phyloP scores from a whole-genome alignment of 2,329 filamentous ascomycete species.

The Clathrospora elynae region DNA sequence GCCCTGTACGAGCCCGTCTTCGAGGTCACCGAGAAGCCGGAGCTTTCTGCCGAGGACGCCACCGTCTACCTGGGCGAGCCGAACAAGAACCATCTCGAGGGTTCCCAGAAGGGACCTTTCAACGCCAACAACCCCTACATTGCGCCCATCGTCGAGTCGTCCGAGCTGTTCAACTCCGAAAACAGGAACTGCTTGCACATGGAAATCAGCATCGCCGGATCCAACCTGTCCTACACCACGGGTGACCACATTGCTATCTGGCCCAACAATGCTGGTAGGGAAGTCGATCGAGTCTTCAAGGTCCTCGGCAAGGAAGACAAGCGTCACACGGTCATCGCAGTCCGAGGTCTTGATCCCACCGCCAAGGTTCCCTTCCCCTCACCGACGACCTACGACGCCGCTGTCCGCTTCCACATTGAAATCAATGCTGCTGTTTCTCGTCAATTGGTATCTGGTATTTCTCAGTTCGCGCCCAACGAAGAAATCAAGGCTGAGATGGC shows the following conservation, averaged over 20 bases:
- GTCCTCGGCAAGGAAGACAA: constrained; percentile 77
- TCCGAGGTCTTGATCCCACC: constrained; percentile 91
- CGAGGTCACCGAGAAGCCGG: constrained; percentile 75
- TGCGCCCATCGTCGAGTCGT: constrained; percentile 88
- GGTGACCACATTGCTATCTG: constrained; percentile 97
- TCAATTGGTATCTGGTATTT: constrained; percentile 86
- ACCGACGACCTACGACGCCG: constrained; percentile 93
- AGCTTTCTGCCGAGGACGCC: constrained; percentile 73
- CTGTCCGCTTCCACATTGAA: constrained; percentile 94
- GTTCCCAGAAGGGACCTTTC: constrained; percentile 81
- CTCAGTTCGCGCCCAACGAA: constrained; percentile 87
- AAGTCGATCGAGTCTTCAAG: constrained; percentile 87
- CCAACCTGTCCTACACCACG: constrained; percentile 90
- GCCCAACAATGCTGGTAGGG: constrained; percentile 91
- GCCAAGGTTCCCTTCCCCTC: constrained; percentile 98
- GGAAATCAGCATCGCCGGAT: constrained; percentile 89
- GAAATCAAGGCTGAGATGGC: constrained; percentile 83
- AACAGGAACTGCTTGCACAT: constrained; percentile 95
- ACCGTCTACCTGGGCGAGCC: constrained; percentile 95
- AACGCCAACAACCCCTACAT: constrained; percentile 98
- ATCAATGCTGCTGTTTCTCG: constrained; percentile 94
- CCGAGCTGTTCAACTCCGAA: constrained; percentile 85
- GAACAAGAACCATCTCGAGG: constrained; percentile 93
- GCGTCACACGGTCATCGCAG: constrained; percentile 78
- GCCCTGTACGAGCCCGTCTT: constrained; percentile 95